These are phyloP conservation scores for Nectriaceae sp. DNA, from an alignment of 2,329 filamentous ascomycete species.

Conservation along the genomic window DNA sequence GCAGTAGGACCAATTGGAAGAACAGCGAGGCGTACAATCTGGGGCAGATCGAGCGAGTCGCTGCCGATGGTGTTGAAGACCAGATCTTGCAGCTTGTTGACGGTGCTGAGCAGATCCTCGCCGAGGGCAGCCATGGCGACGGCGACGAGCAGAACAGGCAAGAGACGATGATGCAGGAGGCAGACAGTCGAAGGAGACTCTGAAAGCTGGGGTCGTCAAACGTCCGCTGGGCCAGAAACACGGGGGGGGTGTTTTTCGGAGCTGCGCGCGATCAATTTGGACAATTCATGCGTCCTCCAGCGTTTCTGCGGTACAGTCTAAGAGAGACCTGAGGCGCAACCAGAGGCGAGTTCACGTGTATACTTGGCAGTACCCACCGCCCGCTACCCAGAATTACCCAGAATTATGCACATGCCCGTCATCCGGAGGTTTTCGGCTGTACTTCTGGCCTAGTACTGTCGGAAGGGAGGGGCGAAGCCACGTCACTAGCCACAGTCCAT, in stretches of 20 bases:
- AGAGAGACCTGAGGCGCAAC: background rate
- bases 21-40: slow-evolving; percentile 73
- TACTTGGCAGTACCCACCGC: slow-evolving; percentile 8
- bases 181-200: slow-evolving; percentile 13
- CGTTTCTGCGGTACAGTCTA: slow-evolving; percentile 10
- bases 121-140: slow-evolving; percentile 84
- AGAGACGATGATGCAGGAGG: slow-evolving; percentile 11
- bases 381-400: background rate
- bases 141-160: slow-evolving; percentile 13
- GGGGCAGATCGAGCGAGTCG: slow-evolving; percentile 94
- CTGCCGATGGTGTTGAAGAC: slow-evolving; percentile 99
- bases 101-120: slow-evolving; percentile 90
- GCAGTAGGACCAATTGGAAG: slow-evolving; percentile 12
- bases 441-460: background rate
- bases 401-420: slow-evolving; percentile 10
- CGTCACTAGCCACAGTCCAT: slow-evolving; percentile 25
- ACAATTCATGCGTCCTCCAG: slow-evolving; percentile 25
- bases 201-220: slow-evolving; percentile 17
- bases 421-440: slow-evolving; percentile 18
- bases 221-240: slow-evolving; percentile 22
- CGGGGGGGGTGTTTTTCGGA: slow-evolving; percentile 15
- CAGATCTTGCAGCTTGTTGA: slow-evolving; percentile 97
- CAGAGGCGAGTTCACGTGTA: slow-evolving; percentile 26
- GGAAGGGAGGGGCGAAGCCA: slow-evolving; percentile 12
- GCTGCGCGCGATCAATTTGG: slow-evolving; percentile 20